Base-by-base conservation (phyloP, 83 land plant species). In the Isoetes engelmannii region DNA sequence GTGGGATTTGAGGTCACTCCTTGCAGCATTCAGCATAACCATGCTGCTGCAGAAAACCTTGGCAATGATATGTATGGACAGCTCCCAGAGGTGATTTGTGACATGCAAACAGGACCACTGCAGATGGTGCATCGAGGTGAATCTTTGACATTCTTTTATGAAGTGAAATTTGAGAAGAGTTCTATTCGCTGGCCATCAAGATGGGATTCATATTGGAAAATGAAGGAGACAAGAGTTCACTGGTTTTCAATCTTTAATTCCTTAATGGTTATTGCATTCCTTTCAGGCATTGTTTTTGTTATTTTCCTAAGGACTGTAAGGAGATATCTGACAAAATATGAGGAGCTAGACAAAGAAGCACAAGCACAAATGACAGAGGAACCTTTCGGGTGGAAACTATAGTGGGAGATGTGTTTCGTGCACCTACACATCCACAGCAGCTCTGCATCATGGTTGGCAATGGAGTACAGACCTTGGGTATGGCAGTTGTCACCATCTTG, bases 1-100 rank as follows among this genome's bases (percentile, higher is more conserved):
- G 95, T 89, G 45, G 95, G 95, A 5, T 83, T 83, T 45, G 85
- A 83, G 71, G 77, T 83, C n/a, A 58, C 58, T 12, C 80, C 80
- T 7, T 81, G 84, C 72, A 76, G 77, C 46, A 51, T 76, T 8
- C 64, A 20, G 5, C 81, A 83, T 63, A 72, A 72, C 10, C 15
- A 53, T 6, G 77, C 61, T 6, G 69, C 28, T 3, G 1, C 69
- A 12, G 54, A 55, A 18, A 69, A 72, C 50, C 57, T 47, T 13
- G 8, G 19, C 62, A 7, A 4, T 59, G 1, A 59, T 1, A 8
- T 59, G 18, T 59, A 42, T 18, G 62, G 19, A 1, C 18, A 59
- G 62, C 62, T 37, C 62, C 9, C 18, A 8, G 20, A 59, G 62
- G 62, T 51, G 17, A 51, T 51, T 51, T 12, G 55, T 51, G 17